Evolutionary conservation across 106 monocot species (phyloP).

Genomic region (Apostasia shenzhenica): DNA sequence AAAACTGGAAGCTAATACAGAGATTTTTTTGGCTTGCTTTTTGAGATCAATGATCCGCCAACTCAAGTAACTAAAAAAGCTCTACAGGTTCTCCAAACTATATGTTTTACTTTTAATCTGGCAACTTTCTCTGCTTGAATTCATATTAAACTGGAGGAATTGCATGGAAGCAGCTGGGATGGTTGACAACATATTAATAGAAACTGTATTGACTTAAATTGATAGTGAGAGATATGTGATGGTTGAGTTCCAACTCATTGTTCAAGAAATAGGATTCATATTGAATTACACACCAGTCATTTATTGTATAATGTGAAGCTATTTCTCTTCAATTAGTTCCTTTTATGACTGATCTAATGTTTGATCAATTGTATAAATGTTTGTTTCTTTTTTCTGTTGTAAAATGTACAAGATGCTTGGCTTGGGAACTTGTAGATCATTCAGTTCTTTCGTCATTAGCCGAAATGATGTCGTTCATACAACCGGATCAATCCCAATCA

Average conservation of each 20-base stretch:
- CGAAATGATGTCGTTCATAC: too few species aligned
- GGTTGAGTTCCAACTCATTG: neutral
- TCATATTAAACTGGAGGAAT: too few species aligned
- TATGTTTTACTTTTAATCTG: neutral
- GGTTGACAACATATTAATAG: neutral
- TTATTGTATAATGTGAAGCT: neutral
- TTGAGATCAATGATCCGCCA: too few species aligned
- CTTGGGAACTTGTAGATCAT: too few species aligned
- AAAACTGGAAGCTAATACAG: neutral
- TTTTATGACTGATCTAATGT: too few species aligned
- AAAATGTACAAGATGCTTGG: too few species aligned
- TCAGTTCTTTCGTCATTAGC: too few species aligned
- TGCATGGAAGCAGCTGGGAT: neutral
- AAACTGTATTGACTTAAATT: neutral
- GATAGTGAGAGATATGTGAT: neutral
- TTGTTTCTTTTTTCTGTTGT: too few species aligned
- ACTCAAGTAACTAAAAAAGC: neutral
- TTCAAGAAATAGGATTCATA: neutral
- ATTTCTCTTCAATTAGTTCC: too few species aligned
- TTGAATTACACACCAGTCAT: neutral
- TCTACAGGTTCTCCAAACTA: neutral
- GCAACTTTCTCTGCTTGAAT: neutral
- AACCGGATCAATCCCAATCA: too few species aligned
- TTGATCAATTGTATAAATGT: too few species aligned
- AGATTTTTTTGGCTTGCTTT: neutral